These are phyloP conservation scores for Malassezia sp. DNA, from an alignment of 1,284 basidiomycete species.

Conservation along the genomic window DNA sequence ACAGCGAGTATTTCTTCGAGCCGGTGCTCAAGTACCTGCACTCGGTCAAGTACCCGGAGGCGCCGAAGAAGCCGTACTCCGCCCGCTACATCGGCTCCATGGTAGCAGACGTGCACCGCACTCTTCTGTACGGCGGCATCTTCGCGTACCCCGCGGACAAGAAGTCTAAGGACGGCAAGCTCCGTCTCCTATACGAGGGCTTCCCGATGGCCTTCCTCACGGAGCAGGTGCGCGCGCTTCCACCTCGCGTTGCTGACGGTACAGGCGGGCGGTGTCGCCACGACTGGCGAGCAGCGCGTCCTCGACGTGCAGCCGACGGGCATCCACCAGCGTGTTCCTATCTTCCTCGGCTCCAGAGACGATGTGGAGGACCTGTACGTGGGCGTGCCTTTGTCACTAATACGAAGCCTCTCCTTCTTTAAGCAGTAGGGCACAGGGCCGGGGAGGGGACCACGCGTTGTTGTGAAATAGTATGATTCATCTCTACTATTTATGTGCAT, in stretches of 20 bases:
- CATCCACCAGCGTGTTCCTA: conserved; percentile 85
- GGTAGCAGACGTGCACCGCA: conserved; percentile 96
- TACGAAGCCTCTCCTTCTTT: conserved; percentile 15
- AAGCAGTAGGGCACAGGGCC: conserved; percentile 2
- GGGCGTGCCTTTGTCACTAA: too few relatives aligned
- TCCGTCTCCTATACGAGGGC: conserved; percentile 89
- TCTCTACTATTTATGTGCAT: too few relatives aligned
- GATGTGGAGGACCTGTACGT: conserved; percentile 78
- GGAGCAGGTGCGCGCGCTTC: too few relatives aligned
- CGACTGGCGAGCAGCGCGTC: conserved; percentile 81
- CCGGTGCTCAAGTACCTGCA: conserved; percentile 64
- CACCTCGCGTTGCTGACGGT: conserved; percentile 97
- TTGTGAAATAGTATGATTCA: not conserved
- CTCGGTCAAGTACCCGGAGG: conserved; percentile 66
- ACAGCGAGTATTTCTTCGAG: conserved; percentile 82
- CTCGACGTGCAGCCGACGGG: conserved; percentile 76
- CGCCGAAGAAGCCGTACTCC: conserved; percentile 47
- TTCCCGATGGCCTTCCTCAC: conserved; percentile 98
- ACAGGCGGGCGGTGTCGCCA: conserved; percentile 92
- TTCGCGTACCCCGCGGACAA: conserved; percentile 98
- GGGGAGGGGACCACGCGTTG: too few relatives aligned
- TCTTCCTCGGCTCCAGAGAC: conserved; percentile 87
- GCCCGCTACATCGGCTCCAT: conserved; percentile 88
- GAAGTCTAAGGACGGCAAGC: conserved; percentile 91
- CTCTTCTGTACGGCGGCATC: conserved; percentile 91